Evolutionary conservation across 2,329 filamentous ascomycete species (phyloP).

Genomic region (Nothomitra cinnamomea): DNA sequence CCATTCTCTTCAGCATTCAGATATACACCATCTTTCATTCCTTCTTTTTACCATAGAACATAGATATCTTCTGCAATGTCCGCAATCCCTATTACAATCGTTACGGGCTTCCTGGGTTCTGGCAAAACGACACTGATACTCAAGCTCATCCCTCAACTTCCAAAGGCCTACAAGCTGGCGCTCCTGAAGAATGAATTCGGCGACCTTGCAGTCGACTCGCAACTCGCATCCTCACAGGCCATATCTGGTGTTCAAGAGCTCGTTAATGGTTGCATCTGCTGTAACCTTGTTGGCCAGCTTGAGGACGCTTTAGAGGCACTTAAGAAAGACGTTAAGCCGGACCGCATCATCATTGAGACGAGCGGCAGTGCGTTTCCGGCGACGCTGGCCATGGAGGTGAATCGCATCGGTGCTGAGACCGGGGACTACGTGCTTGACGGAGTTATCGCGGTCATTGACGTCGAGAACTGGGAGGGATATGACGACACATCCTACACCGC

Average conservation of each 20-base stretch:
- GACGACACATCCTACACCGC: constrained; percentile 84
- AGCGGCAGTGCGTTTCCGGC: constrained; percentile 68
- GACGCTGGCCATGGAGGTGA: constrained; percentile 80
- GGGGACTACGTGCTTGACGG: constrained; percentile 63
- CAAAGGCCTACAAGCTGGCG: constrained; percentile 73
- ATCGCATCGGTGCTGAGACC: constrained; percentile 55
- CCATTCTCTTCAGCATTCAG: neutral
- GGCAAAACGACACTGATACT: constrained; percentile 95
- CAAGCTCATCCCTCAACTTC: constrained; percentile 81
- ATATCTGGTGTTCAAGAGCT: constrained; percentile 85
- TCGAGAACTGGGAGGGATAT: constrained; percentile 90
- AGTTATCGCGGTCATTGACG: constrained; percentile 77
- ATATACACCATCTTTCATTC: neutral
- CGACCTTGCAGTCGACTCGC: constrained; percentile 81
- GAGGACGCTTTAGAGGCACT: constrained; percentile 65
- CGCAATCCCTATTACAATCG: constrained; percentile 77
- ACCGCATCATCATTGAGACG: constrained; percentile 89
- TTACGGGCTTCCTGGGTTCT: constrained; percentile 90
- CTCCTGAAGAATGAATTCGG: constrained; percentile 98
- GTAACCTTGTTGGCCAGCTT: constrained; percentile 89
- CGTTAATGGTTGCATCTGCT: constrained; percentile 96
- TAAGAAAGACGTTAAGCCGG: constrained; percentile 40
- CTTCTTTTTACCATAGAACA: neutral
- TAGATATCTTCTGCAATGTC: constrained; percentile 28
- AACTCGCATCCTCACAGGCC: constrained; percentile 65